Conservation (phyloP, 169 alveolate species). For the Plasmodium sp. region DNA sequence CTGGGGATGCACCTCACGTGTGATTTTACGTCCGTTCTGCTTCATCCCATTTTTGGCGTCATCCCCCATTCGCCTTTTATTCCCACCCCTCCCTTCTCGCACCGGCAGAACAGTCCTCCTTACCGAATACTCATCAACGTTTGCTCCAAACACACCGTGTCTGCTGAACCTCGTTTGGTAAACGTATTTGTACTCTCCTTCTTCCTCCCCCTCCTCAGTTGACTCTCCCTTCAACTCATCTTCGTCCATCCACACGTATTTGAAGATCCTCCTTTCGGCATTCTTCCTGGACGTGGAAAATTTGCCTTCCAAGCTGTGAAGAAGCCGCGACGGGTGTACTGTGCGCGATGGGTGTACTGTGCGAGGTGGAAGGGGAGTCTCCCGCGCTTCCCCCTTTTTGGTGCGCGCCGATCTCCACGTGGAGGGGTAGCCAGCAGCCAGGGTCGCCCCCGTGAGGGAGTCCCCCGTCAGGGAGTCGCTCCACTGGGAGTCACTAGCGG, state of each 20-base stretch:
- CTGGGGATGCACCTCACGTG: not conserved
- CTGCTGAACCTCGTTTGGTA: slow-evolving; percentile 60
- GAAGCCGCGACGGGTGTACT: not conserved
- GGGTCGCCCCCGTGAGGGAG: not conserved
- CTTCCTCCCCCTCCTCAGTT: not conserved
- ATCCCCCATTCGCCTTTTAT: not conserved
- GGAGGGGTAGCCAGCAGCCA: not conserved
- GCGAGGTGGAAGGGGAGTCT: not conserved
- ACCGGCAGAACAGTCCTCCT: slow-evolving; percentile 1
- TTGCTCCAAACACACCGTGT: not conserved
- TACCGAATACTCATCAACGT: slow-evolving; percentile 59
- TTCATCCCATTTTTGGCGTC: not conserved
- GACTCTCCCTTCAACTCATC: not conserved
- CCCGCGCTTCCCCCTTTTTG: not conserved
- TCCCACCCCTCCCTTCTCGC: not conserved
- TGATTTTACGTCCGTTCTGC: not conserved
- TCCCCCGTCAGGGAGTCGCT: not conserved
- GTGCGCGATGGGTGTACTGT: no score
- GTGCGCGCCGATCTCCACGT: not conserved
- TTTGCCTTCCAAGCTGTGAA: not conserved
- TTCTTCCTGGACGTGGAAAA: slow-evolving; percentile 10
- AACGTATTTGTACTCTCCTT: not conserved
- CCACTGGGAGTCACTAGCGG: not conserved
- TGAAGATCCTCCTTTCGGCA: not conserved
- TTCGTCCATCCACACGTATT: not conserved